Percentiles rank a stretch among this genome's conserved stretches.
These are phyloP conservation scores for Pelargonium hybrid DNA, from an alignment of 441 rosid genomes.

Conservation along the genomic window DNA sequence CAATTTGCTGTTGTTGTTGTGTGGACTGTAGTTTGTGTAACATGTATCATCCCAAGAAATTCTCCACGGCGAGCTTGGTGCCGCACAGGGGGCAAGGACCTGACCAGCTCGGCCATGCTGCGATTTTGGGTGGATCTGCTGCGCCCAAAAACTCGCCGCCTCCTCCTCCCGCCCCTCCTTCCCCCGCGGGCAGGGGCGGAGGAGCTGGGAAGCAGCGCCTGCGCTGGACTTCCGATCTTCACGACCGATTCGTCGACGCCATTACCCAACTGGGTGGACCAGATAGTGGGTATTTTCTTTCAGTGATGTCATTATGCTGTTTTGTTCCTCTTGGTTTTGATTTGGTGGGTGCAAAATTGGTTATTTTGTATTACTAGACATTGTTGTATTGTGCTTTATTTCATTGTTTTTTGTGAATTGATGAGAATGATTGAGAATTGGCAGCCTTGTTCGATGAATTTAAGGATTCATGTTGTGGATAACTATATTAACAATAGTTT, in stretches of 20 bases:
- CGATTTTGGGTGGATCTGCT: slow-evolving; percentile 9
- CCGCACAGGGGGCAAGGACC: slow-evolving; percentile 14
- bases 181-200: neutral
- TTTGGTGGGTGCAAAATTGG: no score
- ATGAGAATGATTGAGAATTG: no score
- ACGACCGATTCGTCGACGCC: slow-evolving; percentile 22
- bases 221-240: slow-evolving; percentile 23
- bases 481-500: no score
- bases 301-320: neutral
- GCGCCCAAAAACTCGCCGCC: slow-evolving; percentile 1
- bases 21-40: neutral
- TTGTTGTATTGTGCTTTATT: no score
- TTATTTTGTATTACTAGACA: no score
- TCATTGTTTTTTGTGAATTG: no score
- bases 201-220: slow-evolving; percentile 18
- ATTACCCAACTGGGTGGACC: slow-evolving; percentile 26
- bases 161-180: neutral
- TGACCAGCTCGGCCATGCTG: slow-evolving; percentile 2
- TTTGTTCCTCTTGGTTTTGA: no score
- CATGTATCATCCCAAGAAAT: slow-evolving; percentile 17
- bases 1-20: neutral
- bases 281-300: slow-evolving; percentile 19
- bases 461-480: no score
- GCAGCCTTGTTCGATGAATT: no score
- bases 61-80: slow-evolving; percentile 12